Evolutionary conservation across 2,329 filamentous ascomycete species (phyloP), one percentile per base, ranked within the genome.

Genomic region (Geosmithia morbida): DNA sequence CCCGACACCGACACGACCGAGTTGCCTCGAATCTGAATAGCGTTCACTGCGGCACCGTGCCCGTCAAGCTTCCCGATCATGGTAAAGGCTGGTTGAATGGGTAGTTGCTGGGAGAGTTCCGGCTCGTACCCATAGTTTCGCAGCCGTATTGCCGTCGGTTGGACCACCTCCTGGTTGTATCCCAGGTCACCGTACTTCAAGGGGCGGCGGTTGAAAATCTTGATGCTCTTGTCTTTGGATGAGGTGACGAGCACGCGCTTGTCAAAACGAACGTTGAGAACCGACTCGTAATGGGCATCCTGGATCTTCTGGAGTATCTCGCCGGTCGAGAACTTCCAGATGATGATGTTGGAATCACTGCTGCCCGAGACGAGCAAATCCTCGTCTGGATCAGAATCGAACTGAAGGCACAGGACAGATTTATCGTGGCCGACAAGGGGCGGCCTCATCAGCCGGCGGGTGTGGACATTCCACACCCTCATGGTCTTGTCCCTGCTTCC

Each of bases 191-290:
- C 77, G 42, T 73, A 69, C 30, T 68, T 67, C n/a, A 95, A 67
- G 17, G 79, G 71, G 17, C 70, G 74, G 5, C 92, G 81, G 61
- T 90, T 97, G 77, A 94, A 98, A 17, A 98, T 81, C 63, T 96
- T 96, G 70, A 98, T 95, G 1, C 84, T 84, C 63, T 89, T 94
- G 63, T 98, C 92, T 62, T 98, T 98, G 45, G 90, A 97, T 58
- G 92, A 97, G 1, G 92, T 98, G 13, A 97, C 87, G 3, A 98
- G 72, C 52, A 94, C 94, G 8, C 87, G 79, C 53, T 87, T 83
- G 59, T 97, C 89, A 54, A 97, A 98, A 51, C 86, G 79, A 48
- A 98, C 79, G 58, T 97, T 97, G 16, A 98, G 70, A 0, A 98
- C 89, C 0, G 90, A 95, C 62, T 98, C 92, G 29, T 73, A 70